phyloP scores from a whole-genome alignment of 352 stramenopile species.

The Pythium insidiosum region DNA sequence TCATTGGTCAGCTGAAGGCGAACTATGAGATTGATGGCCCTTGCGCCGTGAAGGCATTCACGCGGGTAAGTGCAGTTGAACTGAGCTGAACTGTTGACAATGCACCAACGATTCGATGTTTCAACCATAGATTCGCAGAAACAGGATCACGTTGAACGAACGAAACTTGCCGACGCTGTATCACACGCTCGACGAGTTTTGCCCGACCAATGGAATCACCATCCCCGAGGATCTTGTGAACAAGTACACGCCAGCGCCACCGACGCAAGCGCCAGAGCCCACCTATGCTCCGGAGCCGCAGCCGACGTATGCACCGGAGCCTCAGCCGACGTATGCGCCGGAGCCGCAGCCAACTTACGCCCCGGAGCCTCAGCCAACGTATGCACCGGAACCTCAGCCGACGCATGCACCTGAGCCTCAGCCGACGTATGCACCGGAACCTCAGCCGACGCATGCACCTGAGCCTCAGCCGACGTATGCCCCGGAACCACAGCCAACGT shows the following conservation, averaged over 20 bases:
- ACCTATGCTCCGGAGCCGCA: neutral
- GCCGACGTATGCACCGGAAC: neutral
- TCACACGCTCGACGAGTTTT: slow-evolving; percentile 32
- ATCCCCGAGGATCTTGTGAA: slow-evolving; percentile 22
- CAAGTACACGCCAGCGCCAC: slow-evolving; percentile 15
- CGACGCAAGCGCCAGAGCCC: neutral
- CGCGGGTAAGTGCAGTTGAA: slow-evolving; percentile 24
- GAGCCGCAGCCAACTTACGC: neutral
- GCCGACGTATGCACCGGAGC: neutral
- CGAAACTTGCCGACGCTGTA: slow-evolving; percentile 25
- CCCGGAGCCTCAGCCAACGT: neutral
- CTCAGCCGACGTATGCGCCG: neutral
- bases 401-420: neutral
- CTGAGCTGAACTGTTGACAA: too few relatives aligned
- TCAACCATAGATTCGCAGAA: slow-evolving; percentile 20
- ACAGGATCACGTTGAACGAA: slow-evolving; percentile 14
- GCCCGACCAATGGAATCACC: slow-evolving; percentile 18
- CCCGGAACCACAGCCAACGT: too few relatives aligned
- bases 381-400: neutral
- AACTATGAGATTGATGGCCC: slow-evolving; percentile 28
- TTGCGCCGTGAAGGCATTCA: slow-evolving; percentile 34
- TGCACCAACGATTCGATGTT: too few relatives aligned
- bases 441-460: neutral
- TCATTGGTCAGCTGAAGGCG: slow-evolving; percentile 24
- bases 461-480: neutral